phyloP scores from a whole-genome alignment of 495 filamentous ascomycete genomes.

The Thermothielavioides terrestris region DNA sequence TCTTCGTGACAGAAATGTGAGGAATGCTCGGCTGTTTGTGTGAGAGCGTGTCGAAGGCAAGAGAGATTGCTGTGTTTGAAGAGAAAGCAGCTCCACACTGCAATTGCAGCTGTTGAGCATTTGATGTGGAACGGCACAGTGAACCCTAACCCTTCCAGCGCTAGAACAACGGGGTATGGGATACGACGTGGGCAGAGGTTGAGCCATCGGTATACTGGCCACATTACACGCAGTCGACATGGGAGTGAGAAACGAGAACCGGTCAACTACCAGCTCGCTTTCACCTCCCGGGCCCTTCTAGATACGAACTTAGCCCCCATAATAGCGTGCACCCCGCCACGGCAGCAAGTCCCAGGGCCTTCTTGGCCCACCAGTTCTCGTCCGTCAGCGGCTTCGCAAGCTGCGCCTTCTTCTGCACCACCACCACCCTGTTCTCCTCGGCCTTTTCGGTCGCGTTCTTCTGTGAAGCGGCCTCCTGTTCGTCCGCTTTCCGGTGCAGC shows the following conservation, averaged over 20 bases:
- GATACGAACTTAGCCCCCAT: conserved; percentile 54
- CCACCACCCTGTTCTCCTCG: conserved; percentile 30
- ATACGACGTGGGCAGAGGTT: too few species aligned
- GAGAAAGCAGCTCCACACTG: too few species aligned
- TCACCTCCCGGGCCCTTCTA: conserved; percentile 24
- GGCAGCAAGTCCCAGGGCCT: conserved; percentile 54
- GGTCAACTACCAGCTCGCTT: background rate
- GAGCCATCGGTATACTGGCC: too few species aligned
- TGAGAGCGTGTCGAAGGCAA: too few species aligned
- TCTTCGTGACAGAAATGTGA: background rate
- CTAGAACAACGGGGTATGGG: too few species aligned
- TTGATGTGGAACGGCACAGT: too few species aligned
- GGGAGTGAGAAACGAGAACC: background rate
- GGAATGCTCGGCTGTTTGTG: too few species aligned
- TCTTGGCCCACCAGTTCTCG: conserved; percentile 62
- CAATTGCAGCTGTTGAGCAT: too few species aligned
- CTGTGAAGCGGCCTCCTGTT: conserved; percentile 31
- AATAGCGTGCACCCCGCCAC: conserved; percentile 58
- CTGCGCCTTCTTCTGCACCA: conserved; percentile 32
- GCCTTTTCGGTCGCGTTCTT: conserved; percentile 21
- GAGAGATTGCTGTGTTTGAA: too few species aligned
- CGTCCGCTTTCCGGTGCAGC: conserved; percentile 44
- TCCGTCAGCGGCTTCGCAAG: conserved; percentile 55
- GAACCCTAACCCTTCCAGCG: too few species aligned
- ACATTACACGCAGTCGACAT: too few species aligned